A percentile compares a stretch with the other conserved stretches of the same genome.
Conservation (phyloP, 306 rosid species). For the Glycyrrhiza uralensis region DNA sequence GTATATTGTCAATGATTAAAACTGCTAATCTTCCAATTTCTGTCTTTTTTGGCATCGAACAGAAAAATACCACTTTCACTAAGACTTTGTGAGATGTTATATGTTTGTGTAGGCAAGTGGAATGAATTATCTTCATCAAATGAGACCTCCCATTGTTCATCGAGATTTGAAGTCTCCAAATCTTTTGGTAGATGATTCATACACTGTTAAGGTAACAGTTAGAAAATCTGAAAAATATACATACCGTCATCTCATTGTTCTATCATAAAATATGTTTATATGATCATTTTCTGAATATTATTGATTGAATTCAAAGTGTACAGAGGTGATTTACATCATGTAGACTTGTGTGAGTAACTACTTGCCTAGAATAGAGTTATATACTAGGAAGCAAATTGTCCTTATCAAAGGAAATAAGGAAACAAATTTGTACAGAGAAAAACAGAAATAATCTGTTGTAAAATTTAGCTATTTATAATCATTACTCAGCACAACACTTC, state of each 20-base stretch:
- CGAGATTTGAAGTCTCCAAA: conserved; percentile 96
- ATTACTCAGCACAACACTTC: too few species aligned
- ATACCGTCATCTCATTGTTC: not conserved
- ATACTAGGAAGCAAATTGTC: not conserved
- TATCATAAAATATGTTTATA: not conserved
- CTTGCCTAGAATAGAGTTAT: not conserved
- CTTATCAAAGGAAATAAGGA: not conserved
- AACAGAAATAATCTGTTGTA: not conserved
- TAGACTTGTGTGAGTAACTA: not conserved
- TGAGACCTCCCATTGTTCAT: conserved; percentile 93
- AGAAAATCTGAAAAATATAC: not conserved
- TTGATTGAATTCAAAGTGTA: not conserved
- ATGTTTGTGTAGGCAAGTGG: conserved; percentile 76
- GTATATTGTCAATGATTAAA: conserved; percentile 37
- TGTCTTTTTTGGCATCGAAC: not conserved
- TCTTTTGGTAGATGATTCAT: conserved; percentile 86
- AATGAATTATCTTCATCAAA: conserved; percentile 94
- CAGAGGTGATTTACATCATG: not conserved
- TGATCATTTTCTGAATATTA: not conserved
- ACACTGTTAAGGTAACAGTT: conserved; percentile 72
- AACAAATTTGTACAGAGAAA: not conserved
- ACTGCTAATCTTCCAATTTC: conserved; percentile 11
- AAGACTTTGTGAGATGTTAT: conserved; percentile 11
- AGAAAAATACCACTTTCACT: not conserved
- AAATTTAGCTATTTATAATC: too few species aligned